Conservation (phyloP, 23 red algal genomes). For the Gracilaria gracilis region DNA sequence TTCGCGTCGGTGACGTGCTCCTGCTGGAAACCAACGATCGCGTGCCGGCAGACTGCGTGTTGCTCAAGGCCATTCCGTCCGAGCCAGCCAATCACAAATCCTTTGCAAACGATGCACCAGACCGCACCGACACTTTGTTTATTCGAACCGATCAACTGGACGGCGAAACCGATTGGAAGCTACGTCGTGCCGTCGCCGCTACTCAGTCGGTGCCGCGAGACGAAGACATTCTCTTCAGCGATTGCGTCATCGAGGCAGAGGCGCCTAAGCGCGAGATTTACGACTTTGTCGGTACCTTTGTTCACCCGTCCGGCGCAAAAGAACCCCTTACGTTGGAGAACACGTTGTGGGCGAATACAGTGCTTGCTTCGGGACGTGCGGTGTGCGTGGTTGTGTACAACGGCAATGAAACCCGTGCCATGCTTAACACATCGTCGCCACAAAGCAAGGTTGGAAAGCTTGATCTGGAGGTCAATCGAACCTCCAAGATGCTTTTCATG, state of each 20-base stretch:
- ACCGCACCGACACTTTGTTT: conserved; percentile 80
- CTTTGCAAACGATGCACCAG: conserved; percentile 12
- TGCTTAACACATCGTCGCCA: conserved; percentile 84
- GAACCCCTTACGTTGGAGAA: conserved; percentile 94
- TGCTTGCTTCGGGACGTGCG: conserved; percentile 88
- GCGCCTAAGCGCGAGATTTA: conserved; percentile 92
- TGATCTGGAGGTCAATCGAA: conserved; percentile 86
- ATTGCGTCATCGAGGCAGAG: conserved; percentile 77
- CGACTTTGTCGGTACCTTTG: conserved; percentile 92
- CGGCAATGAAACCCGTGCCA: conserved; percentile 82
- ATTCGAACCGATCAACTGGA: conserved; percentile 98
- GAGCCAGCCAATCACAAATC: conserved; percentile 24
- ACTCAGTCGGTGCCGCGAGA: conserved; percentile 80
- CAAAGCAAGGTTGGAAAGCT: conserved; percentile 93
- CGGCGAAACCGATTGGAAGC: conserved; percentile 99
- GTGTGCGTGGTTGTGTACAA: conserved; percentile 91
- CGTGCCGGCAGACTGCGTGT: conserved; percentile 95
- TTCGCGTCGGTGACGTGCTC: conserved; percentile 96
- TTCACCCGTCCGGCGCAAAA: conserved; percentile 45
- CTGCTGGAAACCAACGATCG: conserved; percentile 87
- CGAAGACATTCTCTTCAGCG: conserved; percentile 59
- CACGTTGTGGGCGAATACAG: conserved; percentile 96
- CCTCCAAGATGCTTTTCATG: conserved; percentile 95
- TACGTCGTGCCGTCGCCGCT: conserved; percentile 85
- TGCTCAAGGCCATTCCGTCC: conserved; percentile 68